phyloP scores from a whole-genome alignment of 768 basidiomycete species.

The Clavaria fumosa region DNA sequence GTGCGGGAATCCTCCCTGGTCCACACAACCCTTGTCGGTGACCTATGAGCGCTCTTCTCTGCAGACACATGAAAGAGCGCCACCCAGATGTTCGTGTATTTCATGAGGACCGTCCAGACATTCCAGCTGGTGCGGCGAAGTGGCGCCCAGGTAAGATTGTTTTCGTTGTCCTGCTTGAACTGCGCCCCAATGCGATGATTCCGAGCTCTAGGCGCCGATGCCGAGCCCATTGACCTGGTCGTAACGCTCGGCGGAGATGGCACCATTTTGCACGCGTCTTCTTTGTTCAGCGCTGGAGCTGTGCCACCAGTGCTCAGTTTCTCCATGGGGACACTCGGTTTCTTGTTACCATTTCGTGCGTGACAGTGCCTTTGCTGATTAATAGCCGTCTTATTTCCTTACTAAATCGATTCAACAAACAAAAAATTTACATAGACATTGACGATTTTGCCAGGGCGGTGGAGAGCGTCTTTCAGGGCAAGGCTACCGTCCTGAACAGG shows the following conservation, averaged over 20 bases:
- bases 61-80: constrained; percentile 38
- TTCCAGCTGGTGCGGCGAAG: constrained; percentile 44
- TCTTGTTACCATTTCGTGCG: constrained; percentile 88
- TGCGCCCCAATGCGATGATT: too few relatives aligned
- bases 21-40: neutral
- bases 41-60: constrained; percentile 1
- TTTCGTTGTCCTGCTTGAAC: too few relatives aligned
- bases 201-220: constrained; percentile 23
- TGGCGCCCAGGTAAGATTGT: constrained; percentile 56
- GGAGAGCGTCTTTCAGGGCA: constrained; percentile 63
- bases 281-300: constrained; percentile 76
- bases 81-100: constrained; percentile 51
- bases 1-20: constrained; percentile 24
- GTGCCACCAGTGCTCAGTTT: constrained; percentile 88
- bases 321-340: constrained; percentile 88
- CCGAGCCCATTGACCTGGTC: constrained; percentile 66
- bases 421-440: constrained; percentile 60
- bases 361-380: constrained; percentile 19
- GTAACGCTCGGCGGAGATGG: constrained; percentile 92
- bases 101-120: constrained; percentile 51
- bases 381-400: neutral
- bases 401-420: constrained; percentile 1
- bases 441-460: constrained; percentile 74
- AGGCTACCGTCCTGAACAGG: constrained; percentile 68
- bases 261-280: constrained; percentile 86